These are phyloP conservation scores for Pezicula radicicola DNA, from an alignment of 2,329 filamentous ascomycete species.

Conservation along the genomic window DNA sequence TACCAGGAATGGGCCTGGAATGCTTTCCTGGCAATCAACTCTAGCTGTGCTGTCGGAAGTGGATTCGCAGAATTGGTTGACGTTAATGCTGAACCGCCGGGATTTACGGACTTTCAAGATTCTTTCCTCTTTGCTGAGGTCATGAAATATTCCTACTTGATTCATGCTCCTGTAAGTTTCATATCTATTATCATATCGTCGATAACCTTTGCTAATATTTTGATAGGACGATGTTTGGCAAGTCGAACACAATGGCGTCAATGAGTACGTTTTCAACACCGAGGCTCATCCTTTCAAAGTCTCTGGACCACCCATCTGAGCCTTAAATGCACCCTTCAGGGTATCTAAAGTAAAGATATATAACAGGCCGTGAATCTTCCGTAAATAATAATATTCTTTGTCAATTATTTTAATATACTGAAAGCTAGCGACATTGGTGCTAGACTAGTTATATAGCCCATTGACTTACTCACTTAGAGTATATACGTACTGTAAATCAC, in stretches of 20 bases:
- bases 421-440: no score
- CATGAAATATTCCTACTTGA: constrained; percentile 79
- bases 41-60: constrained; percentile 57
- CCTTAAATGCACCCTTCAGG: background rate
- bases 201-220: constrained; percentile 8
- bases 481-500: no score
- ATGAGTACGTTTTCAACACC: constrained; percentile 61
- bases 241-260: constrained; percentile 43
- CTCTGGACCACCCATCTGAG: constrained; percentile 22
- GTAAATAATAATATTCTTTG: no score
- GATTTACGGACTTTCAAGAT: constrained; percentile 70
- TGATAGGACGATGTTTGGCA: constrained; percentile 44
- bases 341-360: no score
- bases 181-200: background rate
- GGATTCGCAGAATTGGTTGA: constrained; percentile 66
- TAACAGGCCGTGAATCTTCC: no score
- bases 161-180: constrained; percentile 34
- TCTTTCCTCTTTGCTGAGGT: constrained; percentile 88
- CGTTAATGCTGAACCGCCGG: constrained; percentile 51
- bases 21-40: constrained; percentile 67
- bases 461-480: no score
- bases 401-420: no score
- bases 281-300: constrained; percentile 61
- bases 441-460: no score
- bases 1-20: constrained; percentile 87